Evolutionary conservation across 164 flowering plant genomes (phyloP), one percentile per base, ranked within the genome.

Genomic region (Vitis labrusca): DNA sequence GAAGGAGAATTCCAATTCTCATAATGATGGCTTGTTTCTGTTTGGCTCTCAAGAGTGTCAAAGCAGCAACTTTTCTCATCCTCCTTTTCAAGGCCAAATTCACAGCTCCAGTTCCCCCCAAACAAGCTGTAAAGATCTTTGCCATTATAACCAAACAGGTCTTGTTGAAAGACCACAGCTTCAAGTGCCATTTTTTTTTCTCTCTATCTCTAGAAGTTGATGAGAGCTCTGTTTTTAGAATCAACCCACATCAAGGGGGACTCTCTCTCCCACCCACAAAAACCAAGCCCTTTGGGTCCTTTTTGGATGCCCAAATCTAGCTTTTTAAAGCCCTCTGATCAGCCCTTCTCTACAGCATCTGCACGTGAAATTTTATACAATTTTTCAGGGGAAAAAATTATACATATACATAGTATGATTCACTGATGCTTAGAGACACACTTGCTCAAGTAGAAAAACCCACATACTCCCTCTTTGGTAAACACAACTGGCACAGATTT

Each of bases 161-260:
- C 77, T 63, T 77, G 83, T 65, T 60, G 79, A 48, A 56, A 75
- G 15, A 78, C 77, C 19, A 73, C 81, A 8, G 83, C 79, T 47
- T 80, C 83, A 4, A 80, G 70, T 3, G 81, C 81, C 83, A 80
- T 80, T 12, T 53, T 15, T 47, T 10, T 30, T 64, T 44, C 59
- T 62, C 57, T 64, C 61, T 54, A 3, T 37, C 44, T 37, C 44
- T 37, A 37, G 44, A 37, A 37, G 44, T 37, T 19, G 7, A 17
- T 17, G n/a, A 23, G 19, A 65, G 29, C 2, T 13, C 9, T 37
- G 13, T 5, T 5, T 11, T 9, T n/a, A 8, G 8, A 62, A 10
- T 9, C 51, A 49, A 47, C 9, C 17, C 52, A 62, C 65, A 59
- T 47, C 5, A 17, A 27, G 67, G 12, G 52, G 14, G 53, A 37